Evolutionary conservation across 768 basidiomycete species (phyloP).

Genomic region (Butyriboletus loyo): DNA sequence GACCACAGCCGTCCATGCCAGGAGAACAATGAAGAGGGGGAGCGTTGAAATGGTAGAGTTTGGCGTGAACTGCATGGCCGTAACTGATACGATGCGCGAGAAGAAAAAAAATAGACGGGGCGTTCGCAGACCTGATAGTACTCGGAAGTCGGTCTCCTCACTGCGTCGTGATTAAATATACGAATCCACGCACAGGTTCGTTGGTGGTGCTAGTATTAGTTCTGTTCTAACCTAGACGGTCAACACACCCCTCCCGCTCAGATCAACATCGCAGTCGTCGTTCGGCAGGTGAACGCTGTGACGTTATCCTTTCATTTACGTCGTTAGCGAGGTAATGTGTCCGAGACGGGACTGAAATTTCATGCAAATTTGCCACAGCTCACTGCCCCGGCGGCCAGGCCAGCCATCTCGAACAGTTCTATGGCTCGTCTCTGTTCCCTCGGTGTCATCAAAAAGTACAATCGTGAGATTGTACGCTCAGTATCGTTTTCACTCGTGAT

Average conservation of each 20-base stretch:
- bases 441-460: no score
- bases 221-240: not conserved
- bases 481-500: no score
- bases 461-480: no score
- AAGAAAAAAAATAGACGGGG: not conserved
- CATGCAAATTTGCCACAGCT: no score
- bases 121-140: not conserved
- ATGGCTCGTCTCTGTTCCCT: no score
- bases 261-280: not conserved
- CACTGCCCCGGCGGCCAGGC: no score
- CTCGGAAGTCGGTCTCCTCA: not conserved
- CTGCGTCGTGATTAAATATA: not conserved
- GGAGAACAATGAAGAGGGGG: no score
- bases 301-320: no score
- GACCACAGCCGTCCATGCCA: constrained; percentile 2
- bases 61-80: constrained; percentile 5
- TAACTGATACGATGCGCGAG: not conserved
- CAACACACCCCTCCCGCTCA: not conserved
- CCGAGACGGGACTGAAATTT: not conserved
- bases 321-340: not conserved
- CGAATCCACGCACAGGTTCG: not conserved
- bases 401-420: no score
- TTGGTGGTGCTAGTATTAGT: not conserved
- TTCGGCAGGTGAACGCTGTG: no score
- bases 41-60: not conserved